phyloP scores from a whole-genome alignment of 805 yeast species.

The Ogataea parapolymorpha region DNA sequence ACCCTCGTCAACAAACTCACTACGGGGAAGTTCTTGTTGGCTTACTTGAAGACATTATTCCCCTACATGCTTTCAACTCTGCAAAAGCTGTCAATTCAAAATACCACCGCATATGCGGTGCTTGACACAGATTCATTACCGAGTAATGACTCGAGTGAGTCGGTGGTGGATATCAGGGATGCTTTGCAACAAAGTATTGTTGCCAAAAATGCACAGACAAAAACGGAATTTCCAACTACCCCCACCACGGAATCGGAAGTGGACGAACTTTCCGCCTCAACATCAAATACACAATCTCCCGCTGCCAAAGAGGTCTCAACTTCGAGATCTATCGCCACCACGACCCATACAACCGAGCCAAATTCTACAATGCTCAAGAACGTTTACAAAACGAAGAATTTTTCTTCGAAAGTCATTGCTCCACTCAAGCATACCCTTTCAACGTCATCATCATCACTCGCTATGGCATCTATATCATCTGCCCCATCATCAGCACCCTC shows the following conservation, averaged over 20 bases:
- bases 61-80: slow-evolving; percentile 21
- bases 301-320: not conserved
- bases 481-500: not conserved
- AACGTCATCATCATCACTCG: slow-evolving; percentile 10
- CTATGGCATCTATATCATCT: slow-evolving; percentile 4
- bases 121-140: slow-evolving; percentile 14
- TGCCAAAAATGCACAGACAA: not conserved
- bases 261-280: slow-evolving; percentile 1
- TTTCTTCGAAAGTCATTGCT: slow-evolving; percentile 19
- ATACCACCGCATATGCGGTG: not conserved
- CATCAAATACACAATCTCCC: not conserved
- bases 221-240: slow-evolving; percentile 6
- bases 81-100: slow-evolving; percentile 10
- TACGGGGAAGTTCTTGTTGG: slow-evolving; percentile 15
- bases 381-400: slow-evolving; percentile 12
- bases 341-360: not conserved
- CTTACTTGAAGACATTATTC: slow-evolving; percentile 20
- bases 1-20: slow-evolving; percentile 22
- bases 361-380: slow-evolving; percentile 9
- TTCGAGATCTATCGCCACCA: slow-evolving; percentile 1
- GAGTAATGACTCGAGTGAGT: slow-evolving; percentile 13
- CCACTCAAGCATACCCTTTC: slow-evolving; percentile 18
- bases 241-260: slow-evolving; percentile 11
- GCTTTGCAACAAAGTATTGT: slow-evolving; percentile 19
- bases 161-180: slow-evolving; percentile 26